phyloP scores from a whole-genome alignment of 106 monocot genomes.

The Ottelia alismoides region DNA sequence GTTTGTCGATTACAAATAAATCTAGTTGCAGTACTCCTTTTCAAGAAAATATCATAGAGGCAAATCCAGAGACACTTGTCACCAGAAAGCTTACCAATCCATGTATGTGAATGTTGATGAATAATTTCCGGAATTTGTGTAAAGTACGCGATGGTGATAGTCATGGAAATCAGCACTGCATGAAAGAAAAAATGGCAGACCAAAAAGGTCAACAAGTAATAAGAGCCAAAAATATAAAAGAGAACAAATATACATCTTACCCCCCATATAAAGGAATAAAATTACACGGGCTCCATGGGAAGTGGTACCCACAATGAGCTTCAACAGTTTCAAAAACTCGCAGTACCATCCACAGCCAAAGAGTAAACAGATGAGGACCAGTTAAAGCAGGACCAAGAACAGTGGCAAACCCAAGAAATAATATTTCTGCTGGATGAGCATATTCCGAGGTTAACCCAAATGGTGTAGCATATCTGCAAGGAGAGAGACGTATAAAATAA shows the following conservation, averaged over 20 bases:
- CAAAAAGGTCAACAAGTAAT: no score
- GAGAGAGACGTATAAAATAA: conserved; percentile 61
- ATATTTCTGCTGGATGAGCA: no score
- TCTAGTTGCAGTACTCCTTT: no score
- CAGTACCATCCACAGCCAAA: no score
- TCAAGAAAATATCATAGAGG: no score
- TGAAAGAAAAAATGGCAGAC: background rate
- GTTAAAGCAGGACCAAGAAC: conserved; percentile 72
- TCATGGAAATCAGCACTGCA: conserved; percentile 76
- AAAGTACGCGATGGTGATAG: conserved; percentile 79
- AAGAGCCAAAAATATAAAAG: background rate
- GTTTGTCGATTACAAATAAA: background rate
- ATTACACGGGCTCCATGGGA: conserved; percentile 87
- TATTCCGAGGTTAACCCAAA: no score
- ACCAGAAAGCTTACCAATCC: conserved; percentile 39
- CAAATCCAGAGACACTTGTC: no score
- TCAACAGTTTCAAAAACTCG: no score
- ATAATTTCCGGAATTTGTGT: conserved; percentile 80
- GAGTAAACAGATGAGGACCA: no score
- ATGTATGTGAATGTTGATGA: conserved; percentile 68
- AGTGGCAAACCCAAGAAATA: conserved; percentile 85
- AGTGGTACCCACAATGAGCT: conserved; percentile 87
- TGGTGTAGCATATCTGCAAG: no score
- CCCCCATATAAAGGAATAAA: conserved; percentile 68
- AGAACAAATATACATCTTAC: conserved; percentile 25